Conservation (phyloP, 768 basidiomycete genomes). For the Lentinula sp. region DNA sequence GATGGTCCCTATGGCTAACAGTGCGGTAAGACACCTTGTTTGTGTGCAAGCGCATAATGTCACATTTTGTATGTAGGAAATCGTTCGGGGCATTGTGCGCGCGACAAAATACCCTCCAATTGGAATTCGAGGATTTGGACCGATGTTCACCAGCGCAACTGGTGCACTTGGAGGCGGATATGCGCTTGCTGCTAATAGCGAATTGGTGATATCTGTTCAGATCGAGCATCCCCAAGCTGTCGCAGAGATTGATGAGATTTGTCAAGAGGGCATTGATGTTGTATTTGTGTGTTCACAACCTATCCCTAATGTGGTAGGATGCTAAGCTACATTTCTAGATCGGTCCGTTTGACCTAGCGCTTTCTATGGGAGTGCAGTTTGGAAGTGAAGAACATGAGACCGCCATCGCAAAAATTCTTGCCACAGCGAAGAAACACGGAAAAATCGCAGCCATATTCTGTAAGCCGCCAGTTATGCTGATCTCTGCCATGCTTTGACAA, state of each 20-base stretch:
- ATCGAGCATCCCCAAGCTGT: slow-evolving; percentile 20
- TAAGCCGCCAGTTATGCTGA: background rate
- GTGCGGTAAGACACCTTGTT: slow-evolving; percentile 9
- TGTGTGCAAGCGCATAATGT: too few species aligned
- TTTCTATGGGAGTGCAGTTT: slow-evolving; percentile 19
- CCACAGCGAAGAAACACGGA: slow-evolving; percentile 13
- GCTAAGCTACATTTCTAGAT: slow-evolving; percentile 9
- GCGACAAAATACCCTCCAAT: slow-evolving; percentile 17
- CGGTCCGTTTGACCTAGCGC: slow-evolving; percentile 17
- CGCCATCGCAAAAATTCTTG: slow-evolving; percentile 16
- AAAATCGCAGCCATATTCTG: slow-evolving; percentile 20
- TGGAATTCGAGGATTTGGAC: slow-evolving; percentile 17
- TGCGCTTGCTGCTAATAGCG: slow-evolving; percentile 11
- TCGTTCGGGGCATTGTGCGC: slow-evolving; percentile 17
- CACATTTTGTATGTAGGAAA: slow-evolving; percentile 8
- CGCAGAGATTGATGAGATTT: slow-evolving; percentile 15
- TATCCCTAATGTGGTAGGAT: background rate
- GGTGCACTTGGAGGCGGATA: slow-evolving; percentile 15
- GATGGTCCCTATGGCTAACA: slow-evolving; percentile 25
- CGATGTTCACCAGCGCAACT: slow-evolving; percentile 19
- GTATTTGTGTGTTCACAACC: slow-evolving; percentile 13
- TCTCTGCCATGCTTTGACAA: background rate
- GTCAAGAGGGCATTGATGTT: slow-evolving; percentile 17
- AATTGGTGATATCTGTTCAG: slow-evolving; percentile 15
- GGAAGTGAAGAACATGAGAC: slow-evolving; percentile 15